Conservation (phyloP, 1,284 basidiomycete species). For the Grifola frondosa region DNA sequence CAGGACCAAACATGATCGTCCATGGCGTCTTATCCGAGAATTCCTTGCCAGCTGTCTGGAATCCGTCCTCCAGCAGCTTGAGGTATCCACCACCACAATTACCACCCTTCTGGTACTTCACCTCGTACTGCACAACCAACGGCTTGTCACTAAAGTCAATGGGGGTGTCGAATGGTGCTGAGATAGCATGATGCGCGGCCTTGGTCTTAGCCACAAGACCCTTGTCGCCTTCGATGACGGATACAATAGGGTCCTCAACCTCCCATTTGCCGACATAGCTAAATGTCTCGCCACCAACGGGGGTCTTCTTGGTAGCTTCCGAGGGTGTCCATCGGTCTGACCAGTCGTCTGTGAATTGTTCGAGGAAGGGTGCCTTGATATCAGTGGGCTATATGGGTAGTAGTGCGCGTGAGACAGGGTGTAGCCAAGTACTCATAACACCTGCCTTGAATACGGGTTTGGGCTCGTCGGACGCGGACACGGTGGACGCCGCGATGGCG, state of each 20-base stretch:
- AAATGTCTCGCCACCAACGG: constrained; percentile 90
- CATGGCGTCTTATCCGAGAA: constrained; percentile 98
- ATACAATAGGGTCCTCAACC: constrained; percentile 82
- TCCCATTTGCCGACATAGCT: constrained; percentile 98
- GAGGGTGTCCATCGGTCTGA: constrained; percentile 92
- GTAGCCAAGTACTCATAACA: constrained; percentile 13
- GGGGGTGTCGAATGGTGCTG: constrained; percentile 80
- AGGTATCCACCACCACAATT: constrained; percentile 99
- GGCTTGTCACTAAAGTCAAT: constrained; percentile 87
- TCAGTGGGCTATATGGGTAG: constrained; percentile 62
- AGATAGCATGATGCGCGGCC: constrained; percentile 96
- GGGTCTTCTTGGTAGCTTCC: constrained; percentile 96
- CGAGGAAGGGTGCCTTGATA: constrained; percentile 92
- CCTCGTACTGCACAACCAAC: constrained; percentile 97
- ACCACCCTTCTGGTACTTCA: constrained; percentile 99
- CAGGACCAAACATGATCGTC: constrained; percentile 95
- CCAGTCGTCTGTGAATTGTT: constrained; percentile 96
- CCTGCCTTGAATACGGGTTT: constrained; percentile 70
- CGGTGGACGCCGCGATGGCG: constrained; percentile 62
- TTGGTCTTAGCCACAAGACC: constrained; percentile 92
- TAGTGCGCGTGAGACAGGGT: constrained; percentile 1
- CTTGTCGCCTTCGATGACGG: constrained; percentile 80
- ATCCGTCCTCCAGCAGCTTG: constrained; percentile 93
- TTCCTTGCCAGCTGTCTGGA: constrained; percentile 89
- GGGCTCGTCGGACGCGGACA: constrained; percentile 54